phyloP scores from a whole-genome alignment of 2,329 filamentous ascomycete genomes.

The Sordariomycetes sp. region DNA sequence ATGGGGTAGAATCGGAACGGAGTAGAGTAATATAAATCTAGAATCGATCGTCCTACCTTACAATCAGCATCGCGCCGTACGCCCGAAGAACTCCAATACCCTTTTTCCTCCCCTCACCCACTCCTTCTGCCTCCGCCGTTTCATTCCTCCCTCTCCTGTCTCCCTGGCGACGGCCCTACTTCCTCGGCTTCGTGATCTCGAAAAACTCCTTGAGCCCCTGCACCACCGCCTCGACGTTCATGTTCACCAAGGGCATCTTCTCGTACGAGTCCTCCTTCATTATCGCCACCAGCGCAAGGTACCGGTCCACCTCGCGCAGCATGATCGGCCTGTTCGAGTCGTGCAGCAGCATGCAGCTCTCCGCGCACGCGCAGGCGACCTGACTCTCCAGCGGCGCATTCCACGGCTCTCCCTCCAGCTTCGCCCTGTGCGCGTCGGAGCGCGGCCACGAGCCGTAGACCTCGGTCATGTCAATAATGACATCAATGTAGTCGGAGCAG shows the following conservation, averaged over 20 bases:
- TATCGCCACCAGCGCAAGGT: slow-evolving; percentile 72
- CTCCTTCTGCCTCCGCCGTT: not conserved
- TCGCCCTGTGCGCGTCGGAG: slow-evolving; percentile 40
- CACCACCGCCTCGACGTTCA: slow-evolving; percentile 77
- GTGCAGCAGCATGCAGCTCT: slow-evolving; percentile 58
- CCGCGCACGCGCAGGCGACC: slow-evolving; percentile 53
- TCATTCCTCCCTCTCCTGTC: not conserved
- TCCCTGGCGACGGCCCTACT: slow-evolving; percentile 11
- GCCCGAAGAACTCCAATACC: not conserved
- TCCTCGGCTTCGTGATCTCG: slow-evolving; percentile 52
- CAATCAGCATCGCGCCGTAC: not conserved
- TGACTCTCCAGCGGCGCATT: slow-evolving; percentile 51
- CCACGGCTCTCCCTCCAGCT: slow-evolving; percentile 50
- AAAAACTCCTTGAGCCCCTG: slow-evolving; percentile 73
- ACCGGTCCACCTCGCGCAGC: slow-evolving; percentile 60
- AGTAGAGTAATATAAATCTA: not conserved
- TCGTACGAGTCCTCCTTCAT: slow-evolving; percentile 80
- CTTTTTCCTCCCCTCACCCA: not conserved
- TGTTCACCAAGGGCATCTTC: slow-evolving; percentile 75
- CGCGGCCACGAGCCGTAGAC: slow-evolving; percentile 74
- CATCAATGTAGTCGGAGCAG: slow-evolving; percentile 96
- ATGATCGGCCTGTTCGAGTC: slow-evolving; percentile 55
- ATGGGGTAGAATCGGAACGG: not conserved
- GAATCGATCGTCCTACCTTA: not conserved
- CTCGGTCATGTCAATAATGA: slow-evolving; percentile 93